phyloP scores from a whole-genome alignment of 2,329 filamentous ascomycete species.

The Nothophaeocryptopus gaeumannii region DNA sequence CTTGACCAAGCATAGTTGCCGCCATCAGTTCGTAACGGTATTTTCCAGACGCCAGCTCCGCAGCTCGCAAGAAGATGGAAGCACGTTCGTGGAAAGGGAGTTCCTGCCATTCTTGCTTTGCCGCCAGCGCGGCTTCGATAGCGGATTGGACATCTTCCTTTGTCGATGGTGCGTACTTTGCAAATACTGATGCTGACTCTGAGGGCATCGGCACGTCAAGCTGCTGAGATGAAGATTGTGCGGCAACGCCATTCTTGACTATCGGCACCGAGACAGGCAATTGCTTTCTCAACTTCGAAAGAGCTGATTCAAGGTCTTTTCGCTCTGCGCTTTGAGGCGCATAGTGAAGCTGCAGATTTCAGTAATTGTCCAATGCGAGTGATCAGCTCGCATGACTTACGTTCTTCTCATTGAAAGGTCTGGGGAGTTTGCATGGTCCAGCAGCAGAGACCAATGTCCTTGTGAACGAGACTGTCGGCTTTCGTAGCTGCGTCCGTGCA shows the following conservation, averaged over 20 bases:
- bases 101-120: constrained; percentile 78
- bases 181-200: constrained; percentile 70
- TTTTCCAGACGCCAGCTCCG: constrained; percentile 82
- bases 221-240: constrained; percentile 56
- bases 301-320: constrained; percentile 67
- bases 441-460: constrained; percentile 11
- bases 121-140: constrained; percentile 79
- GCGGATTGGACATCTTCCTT: constrained; percentile 70
- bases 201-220: constrained; percentile 75
- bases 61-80: constrained; percentile 90
- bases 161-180: constrained; percentile 78
- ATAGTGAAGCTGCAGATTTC: constrained; percentile 71
- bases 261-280: constrained; percentile 74
- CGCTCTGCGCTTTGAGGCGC: constrained; percentile 75
- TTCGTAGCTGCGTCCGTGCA: too few species aligned
- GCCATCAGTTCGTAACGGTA: constrained; percentile 97
- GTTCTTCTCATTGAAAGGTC: constrained; percentile 19
- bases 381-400: background rate
- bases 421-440: constrained; percentile 16
- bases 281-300: constrained; percentile 65
- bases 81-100: constrained; percentile 89
- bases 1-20: constrained; percentile 89
- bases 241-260: constrained; percentile 68
- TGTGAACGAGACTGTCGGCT: too few species aligned
- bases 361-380: background rate